Conservation (phyloP, 140 eudicot species). For the Bidens hawaiensis region DNA sequence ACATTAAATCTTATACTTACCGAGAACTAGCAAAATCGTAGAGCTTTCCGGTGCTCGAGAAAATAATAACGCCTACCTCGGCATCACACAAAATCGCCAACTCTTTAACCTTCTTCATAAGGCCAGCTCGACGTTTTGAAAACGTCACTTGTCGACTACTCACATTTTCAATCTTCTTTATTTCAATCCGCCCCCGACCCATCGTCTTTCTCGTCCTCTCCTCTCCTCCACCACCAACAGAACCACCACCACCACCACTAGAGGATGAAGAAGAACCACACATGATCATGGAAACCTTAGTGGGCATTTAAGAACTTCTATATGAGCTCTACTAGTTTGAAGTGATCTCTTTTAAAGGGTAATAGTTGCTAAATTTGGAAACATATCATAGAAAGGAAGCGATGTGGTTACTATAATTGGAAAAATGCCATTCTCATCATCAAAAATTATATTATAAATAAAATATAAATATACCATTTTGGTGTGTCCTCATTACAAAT, state of each 20-base stretch:
- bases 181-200: slow-evolving; percentile 90
- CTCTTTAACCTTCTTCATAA: slow-evolving; percentile 78
- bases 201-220: slow-evolving; percentile 24
- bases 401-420: slow-evolving; percentile 37
- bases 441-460: neutral
- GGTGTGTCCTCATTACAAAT: slow-evolving; percentile 18
- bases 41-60: slow-evolving; percentile 71
- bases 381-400: slow-evolving; percentile 39
- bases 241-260: slow-evolving; percentile 12
- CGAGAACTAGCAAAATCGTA: slow-evolving; percentile 65
- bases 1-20: slow-evolving; percentile 19
- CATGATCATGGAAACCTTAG: slow-evolving; percentile 31
- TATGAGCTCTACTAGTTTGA: slow-evolving; percentile 15
- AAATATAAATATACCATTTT: slow-evolving; percentile 22
- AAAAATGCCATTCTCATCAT: slow-evolving; percentile 16
- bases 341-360: slow-evolving; percentile 33
- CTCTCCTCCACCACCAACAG: no score
- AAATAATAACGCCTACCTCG: slow-evolving; percentile 68
- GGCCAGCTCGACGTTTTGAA: slow-evolving; percentile 68
- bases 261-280: slow-evolving; percentile 16
- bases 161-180: slow-evolving; percentile 74
- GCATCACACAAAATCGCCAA: slow-evolving; percentile 73
- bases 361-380: slow-evolving; percentile 37
- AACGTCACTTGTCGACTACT: slow-evolving; percentile 85
- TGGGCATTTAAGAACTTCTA: slow-evolving; percentile 18